phyloP scores from a whole-genome alignment of 176 grass and related monocot species.

The Tuctoria greenei region DNA sequence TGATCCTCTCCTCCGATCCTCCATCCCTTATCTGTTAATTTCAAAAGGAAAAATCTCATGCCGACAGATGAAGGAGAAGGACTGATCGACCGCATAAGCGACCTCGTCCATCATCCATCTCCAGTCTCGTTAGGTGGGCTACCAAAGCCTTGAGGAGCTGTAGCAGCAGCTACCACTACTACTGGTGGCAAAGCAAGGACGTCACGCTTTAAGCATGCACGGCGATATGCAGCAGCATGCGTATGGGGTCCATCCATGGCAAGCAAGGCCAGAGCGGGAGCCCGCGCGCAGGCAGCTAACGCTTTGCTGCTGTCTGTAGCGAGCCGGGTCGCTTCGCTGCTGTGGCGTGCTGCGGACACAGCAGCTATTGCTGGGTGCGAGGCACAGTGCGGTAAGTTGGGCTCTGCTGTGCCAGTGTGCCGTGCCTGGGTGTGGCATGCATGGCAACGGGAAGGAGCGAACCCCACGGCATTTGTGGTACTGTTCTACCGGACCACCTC shows the following conservation, averaged over 20 bases:
- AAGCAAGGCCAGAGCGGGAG: background rate
- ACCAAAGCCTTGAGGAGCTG: background rate
- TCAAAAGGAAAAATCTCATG: slow-evolving; percentile 8
- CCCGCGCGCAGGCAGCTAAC: background rate
- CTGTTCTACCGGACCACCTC: background rate
- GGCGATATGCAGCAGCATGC: background rate
- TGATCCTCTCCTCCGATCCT: background rate
- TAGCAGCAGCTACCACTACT: background rate
- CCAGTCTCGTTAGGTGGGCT: background rate
- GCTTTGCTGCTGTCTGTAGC: background rate
- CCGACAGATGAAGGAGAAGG: background rate
- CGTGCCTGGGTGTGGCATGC: background rate
- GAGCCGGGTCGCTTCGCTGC: too few species aligned
- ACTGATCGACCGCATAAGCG: background rate
- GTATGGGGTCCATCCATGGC: background rate
- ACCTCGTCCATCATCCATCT: too few species aligned
- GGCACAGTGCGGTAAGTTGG: too few species aligned
- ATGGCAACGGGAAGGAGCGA: background rate
- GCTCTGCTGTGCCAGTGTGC: too few species aligned
- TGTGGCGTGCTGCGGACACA: background rate
- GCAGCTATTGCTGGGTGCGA: background rate
- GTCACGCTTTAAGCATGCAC: slow-evolving; percentile 9
- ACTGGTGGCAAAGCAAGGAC: background rate
- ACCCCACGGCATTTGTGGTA: slow-evolving; percentile 6
- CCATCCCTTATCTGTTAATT: background rate